A percentile compares a stretch with the other conserved stretches of the same genome.
Evolutionary conservation across 2,329 filamentous ascomycete species (phyloP).

Genomic region (Calonectria montana): DNA sequence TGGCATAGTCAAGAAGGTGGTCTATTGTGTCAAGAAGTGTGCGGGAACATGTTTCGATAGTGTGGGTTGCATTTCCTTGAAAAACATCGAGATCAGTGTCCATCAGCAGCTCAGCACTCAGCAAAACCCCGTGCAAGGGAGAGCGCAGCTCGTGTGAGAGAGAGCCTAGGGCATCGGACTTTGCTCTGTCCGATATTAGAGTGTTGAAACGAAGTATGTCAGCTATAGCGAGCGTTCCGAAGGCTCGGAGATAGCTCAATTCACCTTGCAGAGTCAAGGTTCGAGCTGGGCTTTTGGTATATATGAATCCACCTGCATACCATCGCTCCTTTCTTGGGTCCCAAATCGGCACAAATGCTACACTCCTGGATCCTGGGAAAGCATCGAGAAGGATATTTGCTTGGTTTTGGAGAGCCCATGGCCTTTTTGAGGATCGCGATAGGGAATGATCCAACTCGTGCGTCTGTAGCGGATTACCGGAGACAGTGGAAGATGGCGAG

Average conservation of each 20-base stretch:
- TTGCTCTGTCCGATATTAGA: constrained; percentile 56
- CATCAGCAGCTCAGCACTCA: constrained; percentile 63
- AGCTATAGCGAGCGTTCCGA: constrained; percentile 66
- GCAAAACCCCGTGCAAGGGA: constrained; percentile 70
- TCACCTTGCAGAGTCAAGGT: constrained; percentile 60
- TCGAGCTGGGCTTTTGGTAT: constrained; percentile 57
- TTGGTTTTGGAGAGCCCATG: constrained; percentile 22
- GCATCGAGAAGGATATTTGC: constrained; percentile 44
- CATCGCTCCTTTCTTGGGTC: constrained; percentile 57
- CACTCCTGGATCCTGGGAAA: constrained; percentile 57
- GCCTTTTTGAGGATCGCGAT: background rate
- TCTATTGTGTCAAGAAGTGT: constrained; percentile 66
- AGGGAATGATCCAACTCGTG: background rate
- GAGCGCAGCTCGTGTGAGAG: constrained; percentile 73
- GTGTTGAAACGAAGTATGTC: constrained; percentile 62
- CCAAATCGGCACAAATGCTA: constrained; percentile 62
- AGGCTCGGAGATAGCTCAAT: constrained; percentile 62
- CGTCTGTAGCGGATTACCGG: background rate
- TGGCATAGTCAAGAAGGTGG: constrained; percentile 65
- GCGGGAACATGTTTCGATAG: constrained; percentile 62
- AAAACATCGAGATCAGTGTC: constrained; percentile 61
- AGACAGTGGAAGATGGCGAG: background rate
- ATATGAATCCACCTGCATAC: constrained; percentile 62
- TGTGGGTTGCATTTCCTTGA: constrained; percentile 59
- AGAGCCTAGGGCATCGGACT: constrained; percentile 69